A percentile compares a stretch with the other conserved stretches of the same genome.
phyloP scores from a whole-genome alignment of 352 stramenopile species.

The Peronospora destructor region DNA sequence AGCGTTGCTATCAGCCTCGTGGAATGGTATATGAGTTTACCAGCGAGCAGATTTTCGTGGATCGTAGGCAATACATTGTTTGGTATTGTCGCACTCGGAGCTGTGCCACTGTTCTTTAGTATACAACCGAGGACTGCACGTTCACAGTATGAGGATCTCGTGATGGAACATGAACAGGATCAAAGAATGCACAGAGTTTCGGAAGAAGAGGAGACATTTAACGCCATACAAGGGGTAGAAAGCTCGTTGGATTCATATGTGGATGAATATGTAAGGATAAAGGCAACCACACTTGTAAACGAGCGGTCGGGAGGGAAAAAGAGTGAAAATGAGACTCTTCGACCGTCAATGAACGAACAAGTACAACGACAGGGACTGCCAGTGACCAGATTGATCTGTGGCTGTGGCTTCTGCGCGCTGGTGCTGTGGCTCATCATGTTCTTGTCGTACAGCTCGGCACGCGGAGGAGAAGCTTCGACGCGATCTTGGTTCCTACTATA shows the following conservation, averaged over 20 bases:
- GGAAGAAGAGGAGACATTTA: slow-evolving; percentile 16
- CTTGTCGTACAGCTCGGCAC: slow-evolving; percentile 46
- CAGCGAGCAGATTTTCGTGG: slow-evolving; percentile 51
- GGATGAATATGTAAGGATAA: neutral
- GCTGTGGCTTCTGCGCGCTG: slow-evolving; percentile 33
- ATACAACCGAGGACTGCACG: slow-evolving; percentile 42
- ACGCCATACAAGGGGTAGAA: neutral
- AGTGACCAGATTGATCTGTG: slow-evolving; percentile 32
- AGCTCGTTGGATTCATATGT: neutral
- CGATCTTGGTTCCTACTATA: slow-evolving; percentile 63
- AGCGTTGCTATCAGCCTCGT: slow-evolving; percentile 46
- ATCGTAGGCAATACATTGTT: slow-evolving; percentile 78
- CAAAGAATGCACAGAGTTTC: slow-evolving; percentile 9
- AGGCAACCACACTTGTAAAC: neutral
- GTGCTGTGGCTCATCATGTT: slow-evolving; percentile 70
- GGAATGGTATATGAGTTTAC: slow-evolving; percentile 66
- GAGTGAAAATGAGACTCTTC: neutral
- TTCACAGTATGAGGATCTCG: slow-evolving; percentile 44
- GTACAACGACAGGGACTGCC: slow-evolving; percentile 19
- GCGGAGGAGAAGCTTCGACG: slow-evolving; percentile 17
- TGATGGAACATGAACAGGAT: slow-evolving; percentile 29
- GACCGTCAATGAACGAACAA: slow-evolving; percentile 6
- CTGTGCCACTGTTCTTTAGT: slow-evolving; percentile 66
- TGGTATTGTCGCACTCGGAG: slow-evolving; percentile 53
- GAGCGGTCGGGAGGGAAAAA: slow-evolving; percentile 9